Percentiles rank a stretch among this genome's conserved stretches.
phyloP scores from a whole-genome alignment of 108 stramenopile species.

The Pseudonitzschia pungens region DNA sequence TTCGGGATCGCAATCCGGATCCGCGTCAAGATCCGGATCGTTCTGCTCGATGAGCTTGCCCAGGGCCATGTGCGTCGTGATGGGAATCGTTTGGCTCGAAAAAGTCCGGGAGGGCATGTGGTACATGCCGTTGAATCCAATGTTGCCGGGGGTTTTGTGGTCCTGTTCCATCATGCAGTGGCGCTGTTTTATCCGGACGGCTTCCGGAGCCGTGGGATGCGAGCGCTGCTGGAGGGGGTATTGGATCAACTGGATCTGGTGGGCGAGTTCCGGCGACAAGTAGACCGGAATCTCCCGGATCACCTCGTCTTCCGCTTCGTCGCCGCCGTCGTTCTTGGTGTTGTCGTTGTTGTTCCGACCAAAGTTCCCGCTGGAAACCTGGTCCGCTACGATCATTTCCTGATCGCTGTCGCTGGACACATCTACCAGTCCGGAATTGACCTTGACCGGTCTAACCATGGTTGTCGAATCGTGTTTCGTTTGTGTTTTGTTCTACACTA shows the following conservation, averaged over 20 bases:
- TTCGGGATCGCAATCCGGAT: not conserved
- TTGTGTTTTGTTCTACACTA: not conserved
- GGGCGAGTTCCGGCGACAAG: conserved; percentile 66
- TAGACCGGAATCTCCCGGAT: conserved; percentile 83
- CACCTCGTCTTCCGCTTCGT: conserved; percentile 51
- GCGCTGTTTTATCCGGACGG: conserved; percentile 62
- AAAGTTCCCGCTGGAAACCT: not conserved
- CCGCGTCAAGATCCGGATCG: not conserved
- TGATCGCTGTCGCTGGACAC: not conserved
- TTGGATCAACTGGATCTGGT: conserved; percentile 68
- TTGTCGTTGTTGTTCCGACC: not conserved
- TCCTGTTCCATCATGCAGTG: conserved; percentile 78
- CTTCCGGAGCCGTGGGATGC: conserved; percentile 19
- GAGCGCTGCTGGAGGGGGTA: conserved; percentile 68
- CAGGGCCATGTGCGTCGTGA: conserved; percentile 81
- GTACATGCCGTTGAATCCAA: conserved; percentile 32
- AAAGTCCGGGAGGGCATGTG: conserved; percentile 53
- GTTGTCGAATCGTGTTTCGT: not conserved
- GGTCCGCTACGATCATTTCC: not conserved
- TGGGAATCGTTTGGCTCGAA: conserved; percentile 63
- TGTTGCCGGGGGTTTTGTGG: conserved; percentile 20
- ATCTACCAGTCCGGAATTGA: not conserved
- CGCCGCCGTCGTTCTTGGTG: not conserved
- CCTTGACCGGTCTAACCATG: not conserved
- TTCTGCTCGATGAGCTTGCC: conserved; percentile 56